Evolutionary conservation across 2,329 filamentous ascomycete species (phyloP).

Genomic region (Thermoascus crustaceus): DNA sequence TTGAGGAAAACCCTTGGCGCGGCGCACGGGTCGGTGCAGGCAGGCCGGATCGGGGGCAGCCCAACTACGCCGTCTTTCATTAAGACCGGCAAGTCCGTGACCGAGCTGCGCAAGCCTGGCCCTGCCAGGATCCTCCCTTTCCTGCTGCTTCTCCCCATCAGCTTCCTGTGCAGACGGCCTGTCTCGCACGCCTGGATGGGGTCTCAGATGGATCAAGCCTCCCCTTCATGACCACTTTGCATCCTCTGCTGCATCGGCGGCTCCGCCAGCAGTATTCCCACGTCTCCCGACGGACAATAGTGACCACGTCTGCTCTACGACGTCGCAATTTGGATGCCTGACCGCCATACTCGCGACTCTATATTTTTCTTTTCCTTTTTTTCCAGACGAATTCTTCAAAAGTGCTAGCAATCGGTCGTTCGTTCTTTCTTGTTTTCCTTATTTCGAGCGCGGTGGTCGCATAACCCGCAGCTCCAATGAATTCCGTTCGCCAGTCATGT

Average conservation of each 20-base stretch:
- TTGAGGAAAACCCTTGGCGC: neutral
- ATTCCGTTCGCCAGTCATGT: constrained; percentile 52
- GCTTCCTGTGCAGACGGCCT: neutral
- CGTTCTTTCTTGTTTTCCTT: neutral
- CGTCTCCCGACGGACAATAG: neutral
- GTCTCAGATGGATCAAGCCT: neutral
- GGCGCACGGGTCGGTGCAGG: constrained; percentile 1
- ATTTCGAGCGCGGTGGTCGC: constrained; percentile 1
- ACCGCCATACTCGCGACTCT: neutral
- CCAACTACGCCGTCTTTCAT: neutral
- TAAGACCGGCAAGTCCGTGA: neutral
- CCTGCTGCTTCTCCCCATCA: neutral
- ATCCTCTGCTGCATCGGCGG: neutral
- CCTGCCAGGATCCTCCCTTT: neutral
- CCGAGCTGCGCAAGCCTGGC: neutral
- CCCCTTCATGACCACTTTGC: neutral
- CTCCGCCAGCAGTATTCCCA: neutral
- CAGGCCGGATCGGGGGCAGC: neutral
- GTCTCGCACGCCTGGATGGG: neutral
- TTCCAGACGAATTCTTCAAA: too few relatives aligned
- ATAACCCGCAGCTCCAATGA: constrained; percentile 33
- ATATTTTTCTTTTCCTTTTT: neutral
- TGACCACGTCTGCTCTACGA: neutral
- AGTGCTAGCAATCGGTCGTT: constrained; percentile 1
- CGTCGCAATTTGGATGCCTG: too few relatives aligned